Evolutionary conservation across 2,329 filamentous ascomycete species (phyloP), one percentile per base, ranked within the genome.

Genomic region (Neurospora sp.): DNA sequence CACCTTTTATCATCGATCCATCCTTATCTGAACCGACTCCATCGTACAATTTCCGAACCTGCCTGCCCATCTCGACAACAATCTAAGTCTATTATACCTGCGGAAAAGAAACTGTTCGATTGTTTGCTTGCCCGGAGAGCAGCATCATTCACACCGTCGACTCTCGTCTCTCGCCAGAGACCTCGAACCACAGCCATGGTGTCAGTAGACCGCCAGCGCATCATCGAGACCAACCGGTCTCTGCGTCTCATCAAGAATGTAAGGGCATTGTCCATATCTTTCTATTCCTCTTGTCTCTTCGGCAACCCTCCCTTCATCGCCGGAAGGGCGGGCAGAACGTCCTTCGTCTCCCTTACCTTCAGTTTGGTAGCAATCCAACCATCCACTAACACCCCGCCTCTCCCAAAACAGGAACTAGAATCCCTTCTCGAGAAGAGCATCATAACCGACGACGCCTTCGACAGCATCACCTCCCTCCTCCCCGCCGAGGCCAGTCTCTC

Each of bases 171-270:
- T 33, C 13, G 28, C 52, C 15, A 10, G 28, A 62, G 23, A 67
- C 66, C 71, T 23, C 3, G 0, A 62, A 36, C 15, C 15, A 36
- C 40, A 67, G 79, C 73, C 71, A 85, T 85, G 84, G 81, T 81
- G 67, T 80, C 80, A 71, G 75, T 80, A 73, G 85, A 87, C 75
- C 86, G 86, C 74, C 86, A 88, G 77, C 83, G 82, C 73, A 85
- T 87, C 77, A 88, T 89, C 73, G 86, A 88, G 86, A 89, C 90
- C 81, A 96, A 95, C 84, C 89, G 93, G 82, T 94, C 93, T 78
- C 88, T 97, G 78, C 90, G 93, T 74, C 91, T 88, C 77, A 94
- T 97, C 83, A 94, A 93, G 83, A 93, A 91, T 78, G 93, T 93
- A 84, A 70, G 76, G 3, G 7, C 3, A 19, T 46, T 9, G 2